Evolutionary conservation across 768 basidiomycete species (phyloP).

Genomic region (Lactifluus pinguis): DNA sequence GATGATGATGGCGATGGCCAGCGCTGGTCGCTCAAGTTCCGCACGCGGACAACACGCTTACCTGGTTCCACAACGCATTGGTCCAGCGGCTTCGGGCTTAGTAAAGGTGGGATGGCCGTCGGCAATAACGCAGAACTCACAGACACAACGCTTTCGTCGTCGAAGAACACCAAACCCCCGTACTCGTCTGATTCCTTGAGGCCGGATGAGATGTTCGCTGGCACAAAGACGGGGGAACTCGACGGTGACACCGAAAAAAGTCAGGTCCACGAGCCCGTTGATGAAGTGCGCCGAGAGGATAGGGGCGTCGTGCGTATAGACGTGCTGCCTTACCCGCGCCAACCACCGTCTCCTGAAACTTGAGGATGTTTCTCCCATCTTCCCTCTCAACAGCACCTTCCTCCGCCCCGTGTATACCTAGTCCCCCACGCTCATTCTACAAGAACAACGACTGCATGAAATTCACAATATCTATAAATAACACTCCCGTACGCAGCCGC

Average conservation of each 20-base stretch:
- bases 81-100: neutral
- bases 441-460: neutral
- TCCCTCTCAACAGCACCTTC: neutral
- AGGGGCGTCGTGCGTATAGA: slow-evolving; percentile 12
- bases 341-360: neutral
- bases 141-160: neutral
- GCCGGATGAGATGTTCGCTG: neutral
- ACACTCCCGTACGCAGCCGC: too few relatives aligned
- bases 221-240: neutral
- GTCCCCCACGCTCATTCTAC: neutral
- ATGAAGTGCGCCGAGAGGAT: neutral
- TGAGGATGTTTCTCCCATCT: neutral
- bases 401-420: neutral
- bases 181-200: neutral
- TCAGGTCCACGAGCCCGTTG: neutral
- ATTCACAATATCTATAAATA: neutral
- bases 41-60: slow-evolving; percentile 5
- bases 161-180: neutral
- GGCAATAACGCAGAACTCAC: neutral
- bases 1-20: slow-evolving; percentile 15
- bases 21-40: slow-evolving; percentile 20
- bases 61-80: neutral
- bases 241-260: neutral
- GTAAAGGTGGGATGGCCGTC: neutral
- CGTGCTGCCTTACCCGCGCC: neutral